Percentiles rank a stretch among this genome's conserved stretches.
Conservation (phyloP, 139 green algal genomes). For the Gonium pectorale region DNA sequence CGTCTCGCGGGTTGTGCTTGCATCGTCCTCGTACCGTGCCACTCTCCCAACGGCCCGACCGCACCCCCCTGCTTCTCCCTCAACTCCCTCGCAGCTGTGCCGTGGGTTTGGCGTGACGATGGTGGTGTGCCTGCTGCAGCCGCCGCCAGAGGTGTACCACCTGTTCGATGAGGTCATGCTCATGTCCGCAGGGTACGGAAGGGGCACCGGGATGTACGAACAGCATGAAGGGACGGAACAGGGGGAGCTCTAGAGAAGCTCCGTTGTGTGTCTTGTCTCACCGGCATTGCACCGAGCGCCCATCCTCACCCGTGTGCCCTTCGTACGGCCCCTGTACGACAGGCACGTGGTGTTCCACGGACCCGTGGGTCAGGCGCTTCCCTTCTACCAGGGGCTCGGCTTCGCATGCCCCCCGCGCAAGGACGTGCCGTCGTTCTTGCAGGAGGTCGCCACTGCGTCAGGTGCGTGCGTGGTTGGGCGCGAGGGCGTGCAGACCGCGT, state of each 20-base stretch:
- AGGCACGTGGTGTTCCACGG: conserved; percentile 76
- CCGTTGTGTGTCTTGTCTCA: too few relatives aligned
- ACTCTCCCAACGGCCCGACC: too few relatives aligned
- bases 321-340: neutral
- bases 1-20: too few relatives aligned
- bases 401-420: conserved; percentile 80
- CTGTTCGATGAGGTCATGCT: conserved; percentile 80
- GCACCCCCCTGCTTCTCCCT: too few relatives aligned
- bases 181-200: conserved; percentile 66
- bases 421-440: conserved; percentile 79
- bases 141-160: too few relatives aligned
- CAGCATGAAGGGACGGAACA: too few relatives aligned
- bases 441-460: conserved; percentile 74
- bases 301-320: too few relatives aligned
- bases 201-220: too few relatives aligned
- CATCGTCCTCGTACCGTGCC: too few relatives aligned
- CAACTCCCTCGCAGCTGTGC: neutral
- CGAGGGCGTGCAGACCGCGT: too few relatives aligned
- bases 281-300: too few relatives aligned
- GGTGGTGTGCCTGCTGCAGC: conserved; percentile 88
- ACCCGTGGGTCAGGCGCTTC: conserved; percentile 64
- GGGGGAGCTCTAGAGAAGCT: too few relatives aligned
- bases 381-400: conserved; percentile 74
- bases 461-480: conserved; percentile 22
- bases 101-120: conserved; percentile 52